Evolutionary conservation across 305 asterid genomes (phyloP), one percentile per base, ranked within the genome.

Genomic region (Solanum hybrid): DNA sequence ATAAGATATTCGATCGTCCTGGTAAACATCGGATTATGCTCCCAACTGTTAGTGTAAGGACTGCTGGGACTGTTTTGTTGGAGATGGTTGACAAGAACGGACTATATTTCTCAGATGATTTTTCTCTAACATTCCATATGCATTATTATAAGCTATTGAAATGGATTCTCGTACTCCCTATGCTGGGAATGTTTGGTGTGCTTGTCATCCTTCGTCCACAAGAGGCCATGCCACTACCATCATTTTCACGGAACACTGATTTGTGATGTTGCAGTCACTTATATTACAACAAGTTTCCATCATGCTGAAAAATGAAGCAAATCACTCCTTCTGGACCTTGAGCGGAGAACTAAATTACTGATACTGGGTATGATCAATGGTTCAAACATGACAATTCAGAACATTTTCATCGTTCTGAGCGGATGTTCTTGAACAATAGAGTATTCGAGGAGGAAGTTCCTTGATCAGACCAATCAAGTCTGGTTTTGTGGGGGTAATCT

Each of bases 81-180:
- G 99, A 97, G 94, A 95, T 97, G 99, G 96, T 96, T 37, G 99
- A 97, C 94, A 94, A 92, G 94, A 96, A 97, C 51, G 98, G 99
- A 22, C 87, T 97, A 36, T 92, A 96, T 93, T 97, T 96, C 92
- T 95, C 96, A 6, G 98, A 97, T 80, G 98, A 96, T 46, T 97
- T 97, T 90, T 94, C 99, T n/a, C 94, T 97, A 61, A 96, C 99
- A 86, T 97, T 97, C 94, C 99, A 97, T 90, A 92, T 96, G 95
- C 92, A 95, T 91, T 97, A 97, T 91, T 95, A 95, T 91, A 97
- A 96, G 88, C 94, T 96, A 90, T 90, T 97, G 95, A 97, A 97
- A 91, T 97, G 99, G 99, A 95, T 97, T 89, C 94, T 96, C 34
- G 97, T 96, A 87, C 99, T 97, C 88, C 99, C 99, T 20, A 97